Percentiles rank a stretch among this genome's conserved stretches.
Evolutionary conservation across 768 basidiomycete genomes (phyloP).

Genomic region (Tulasnella sp.): DNA sequence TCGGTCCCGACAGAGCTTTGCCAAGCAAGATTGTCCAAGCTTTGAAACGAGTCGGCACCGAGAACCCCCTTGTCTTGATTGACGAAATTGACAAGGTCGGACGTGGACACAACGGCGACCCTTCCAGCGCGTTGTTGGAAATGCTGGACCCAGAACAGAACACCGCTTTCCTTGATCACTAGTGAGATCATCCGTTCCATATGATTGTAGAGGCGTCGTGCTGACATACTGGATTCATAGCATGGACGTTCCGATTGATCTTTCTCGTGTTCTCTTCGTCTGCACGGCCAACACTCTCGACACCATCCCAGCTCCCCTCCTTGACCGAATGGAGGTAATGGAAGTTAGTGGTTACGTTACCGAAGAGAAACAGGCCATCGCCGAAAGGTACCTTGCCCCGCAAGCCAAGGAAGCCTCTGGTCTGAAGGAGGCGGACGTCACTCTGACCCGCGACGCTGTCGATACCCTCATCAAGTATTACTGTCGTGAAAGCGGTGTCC

Average conservation of each 20-base stretch:
- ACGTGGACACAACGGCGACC: conserved; percentile 86
- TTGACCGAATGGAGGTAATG: conserved; percentile 95
- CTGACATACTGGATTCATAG: conserved; percentile 40
- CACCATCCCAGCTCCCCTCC: conserved; percentile 87
- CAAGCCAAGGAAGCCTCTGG: conserved; percentile 91
- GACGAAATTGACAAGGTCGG: conserved; percentile 97
- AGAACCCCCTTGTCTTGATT: conserved; percentile 90
- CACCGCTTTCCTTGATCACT: conserved; percentile 89
- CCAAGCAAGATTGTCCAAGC: conserved; percentile 96
- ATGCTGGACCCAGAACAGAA: conserved; percentile 97
- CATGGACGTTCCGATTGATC: conserved; percentile 95
- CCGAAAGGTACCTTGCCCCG: conserved; percentile 80
- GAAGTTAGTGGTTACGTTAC: conserved; percentile 94
- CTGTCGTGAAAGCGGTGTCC: conserved; percentile 93
- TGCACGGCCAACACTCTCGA: conserved; percentile 96
- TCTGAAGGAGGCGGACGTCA: conserved; percentile 76
- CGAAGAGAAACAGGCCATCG: conserved; percentile 87
- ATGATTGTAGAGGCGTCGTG: neutral
- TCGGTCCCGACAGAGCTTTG: conserved; percentile 53
- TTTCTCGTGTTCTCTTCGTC: conserved; percentile 94
- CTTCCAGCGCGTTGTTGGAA: conserved; percentile 83
- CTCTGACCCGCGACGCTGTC: conserved; percentile 69
- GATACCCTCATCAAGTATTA: conserved; percentile 94
- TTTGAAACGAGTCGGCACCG: conserved; percentile 85
- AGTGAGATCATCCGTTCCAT: conserved; percentile 51